Conservation (phyloP, 768 basidiomycete species). For the Porpolomopsis calyptriformis region DNA sequence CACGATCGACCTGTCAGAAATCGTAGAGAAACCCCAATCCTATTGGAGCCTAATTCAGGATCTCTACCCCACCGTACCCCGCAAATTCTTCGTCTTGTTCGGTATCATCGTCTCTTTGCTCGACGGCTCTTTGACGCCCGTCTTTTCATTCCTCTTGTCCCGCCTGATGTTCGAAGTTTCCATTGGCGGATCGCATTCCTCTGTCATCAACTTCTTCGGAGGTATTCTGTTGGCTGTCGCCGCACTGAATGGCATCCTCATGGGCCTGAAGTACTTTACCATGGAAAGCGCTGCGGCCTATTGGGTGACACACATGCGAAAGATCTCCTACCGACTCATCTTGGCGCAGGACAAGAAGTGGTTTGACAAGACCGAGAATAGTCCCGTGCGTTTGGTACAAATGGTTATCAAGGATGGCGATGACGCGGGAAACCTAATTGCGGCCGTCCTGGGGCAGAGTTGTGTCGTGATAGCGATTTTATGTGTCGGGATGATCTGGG, state of each 20-base stretch:
- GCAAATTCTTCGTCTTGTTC: slow-evolving; percentile 57
- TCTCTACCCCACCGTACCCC: slow-evolving; percentile 62
- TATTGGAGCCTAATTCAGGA: slow-evolving; percentile 41
- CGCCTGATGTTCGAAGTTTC: slow-evolving; percentile 69
- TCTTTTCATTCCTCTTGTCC: slow-evolving; percentile 88
- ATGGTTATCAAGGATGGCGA: slow-evolving; percentile 81
- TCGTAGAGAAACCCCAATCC: slow-evolving; percentile 15
- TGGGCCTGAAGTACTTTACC: slow-evolving; percentile 67
- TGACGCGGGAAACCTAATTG: slow-evolving; percentile 73
- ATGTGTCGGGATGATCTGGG: slow-evolving; percentile 78
- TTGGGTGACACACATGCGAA: slow-evolving; percentile 67
- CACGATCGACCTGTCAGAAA: slow-evolving; percentile 14
- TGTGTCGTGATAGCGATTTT: slow-evolving; percentile 76
- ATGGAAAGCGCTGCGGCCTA: slow-evolving; percentile 65
- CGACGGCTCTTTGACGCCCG: slow-evolving; percentile 78
- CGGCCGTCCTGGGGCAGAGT: slow-evolving; percentile 59
- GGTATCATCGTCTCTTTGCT: slow-evolving; percentile 61
- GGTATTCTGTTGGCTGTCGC: slow-evolving; percentile 66
- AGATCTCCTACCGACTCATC: slow-evolving; percentile 42
- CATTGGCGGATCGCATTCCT: slow-evolving; percentile 50
- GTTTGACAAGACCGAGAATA: slow-evolving; percentile 65
- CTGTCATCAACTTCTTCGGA: slow-evolving; percentile 58
- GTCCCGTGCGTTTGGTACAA: slow-evolving; percentile 55
- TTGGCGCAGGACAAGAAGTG: slow-evolving; percentile 76
- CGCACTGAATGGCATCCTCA: slow-evolving; percentile 61